A percentile compares a stretch with the other conserved stretches of the same genome.
These are phyloP conservation scores for Plasmodium sp. DNA, from an alignment of 169 alveolate genomes.

Conservation along the genomic window DNA sequence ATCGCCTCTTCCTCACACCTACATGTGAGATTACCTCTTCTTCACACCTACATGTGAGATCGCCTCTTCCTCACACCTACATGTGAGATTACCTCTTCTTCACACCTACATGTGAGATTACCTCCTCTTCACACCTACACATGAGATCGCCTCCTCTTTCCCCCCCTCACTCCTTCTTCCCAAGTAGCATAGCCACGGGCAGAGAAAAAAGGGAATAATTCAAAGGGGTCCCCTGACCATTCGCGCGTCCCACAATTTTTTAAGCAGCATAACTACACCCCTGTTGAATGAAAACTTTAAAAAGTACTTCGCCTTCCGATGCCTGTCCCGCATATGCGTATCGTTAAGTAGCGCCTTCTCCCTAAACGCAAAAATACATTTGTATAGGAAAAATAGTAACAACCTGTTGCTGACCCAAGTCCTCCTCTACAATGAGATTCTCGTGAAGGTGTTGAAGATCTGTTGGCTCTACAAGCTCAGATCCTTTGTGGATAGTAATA, in stretches of 20 bases:
- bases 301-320: slow-evolving; percentile 42
- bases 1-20: neutral
- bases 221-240: neutral
- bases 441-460: slow-evolving; percentile 36
- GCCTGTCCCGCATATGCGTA: slow-evolving; percentile 60
- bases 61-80: neutral
- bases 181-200: neutral
- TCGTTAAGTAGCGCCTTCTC: slow-evolving; percentile 70
- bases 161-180: neutral
- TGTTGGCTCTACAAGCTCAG: slow-evolving; percentile 68
- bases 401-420: slow-evolving; percentile 23
- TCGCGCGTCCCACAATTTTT: slow-evolving; percentile 11
- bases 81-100: neutral
- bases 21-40: too few species aligned
- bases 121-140: neutral
- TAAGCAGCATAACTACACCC: slow-evolving; percentile 41
- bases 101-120: too few species aligned
- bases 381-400: slow-evolving; percentile 28
- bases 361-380: slow-evolving; percentile 18
- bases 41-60: neutral
- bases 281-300: slow-evolving; percentile 5
- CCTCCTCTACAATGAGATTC: slow-evolving; percentile 35
- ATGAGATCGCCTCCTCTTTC: neutral
- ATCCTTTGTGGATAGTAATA: slow-evolving; percentile 24
- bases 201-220: neutral